phyloP scores from a whole-genome alignment of 768 basidiomycete genomes.

The Hypsizygus marmoreus region DNA sequence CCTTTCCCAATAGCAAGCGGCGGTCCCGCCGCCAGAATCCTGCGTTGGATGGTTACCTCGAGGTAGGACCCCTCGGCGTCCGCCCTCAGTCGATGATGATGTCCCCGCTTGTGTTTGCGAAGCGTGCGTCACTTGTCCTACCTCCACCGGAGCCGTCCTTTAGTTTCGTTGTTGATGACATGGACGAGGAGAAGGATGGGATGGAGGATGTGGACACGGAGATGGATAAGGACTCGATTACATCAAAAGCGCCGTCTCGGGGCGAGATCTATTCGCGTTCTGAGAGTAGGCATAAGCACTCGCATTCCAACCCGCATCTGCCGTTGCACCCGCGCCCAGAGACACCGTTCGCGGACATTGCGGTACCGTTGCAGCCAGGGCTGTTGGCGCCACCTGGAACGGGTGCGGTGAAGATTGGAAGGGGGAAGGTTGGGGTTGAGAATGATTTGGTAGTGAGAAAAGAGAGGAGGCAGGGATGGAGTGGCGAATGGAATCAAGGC shows the following conservation, averaged over 20 bases:
- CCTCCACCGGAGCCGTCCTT: not conserved
- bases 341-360: slow-evolving; percentile 14
- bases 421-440: not conserved
- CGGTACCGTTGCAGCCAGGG: slow-evolving; percentile 1
- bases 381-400: not conserved
- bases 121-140: not conserved
- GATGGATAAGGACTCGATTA: slow-evolving; percentile 1
- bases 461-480: slow-evolving; percentile 26
- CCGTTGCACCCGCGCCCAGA: slow-evolving; percentile 10
- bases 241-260: not conserved
- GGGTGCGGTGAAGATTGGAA: not conserved
- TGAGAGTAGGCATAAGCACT: not conserved
- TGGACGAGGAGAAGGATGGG: not conserved
- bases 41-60: not conserved
- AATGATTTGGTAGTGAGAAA: slow-evolving; percentile 7
- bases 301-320: slow-evolving; percentile 8
- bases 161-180: slow-evolving; percentile 3
- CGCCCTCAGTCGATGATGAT: slow-evolving; percentile 4
- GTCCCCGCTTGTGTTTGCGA: slow-evolving; percentile 15
- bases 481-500: slow-evolving; percentile 28
- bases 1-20: not conserved
- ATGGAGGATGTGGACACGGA: not conserved
- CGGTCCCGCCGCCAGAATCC: not conserved
- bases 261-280: slow-evolving; percentile 2
- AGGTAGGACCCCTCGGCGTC: not conserved